Evolutionary conservation across 192 early-diverging fungal species (phyloP).

Genomic region (Backusella circina): DNA sequence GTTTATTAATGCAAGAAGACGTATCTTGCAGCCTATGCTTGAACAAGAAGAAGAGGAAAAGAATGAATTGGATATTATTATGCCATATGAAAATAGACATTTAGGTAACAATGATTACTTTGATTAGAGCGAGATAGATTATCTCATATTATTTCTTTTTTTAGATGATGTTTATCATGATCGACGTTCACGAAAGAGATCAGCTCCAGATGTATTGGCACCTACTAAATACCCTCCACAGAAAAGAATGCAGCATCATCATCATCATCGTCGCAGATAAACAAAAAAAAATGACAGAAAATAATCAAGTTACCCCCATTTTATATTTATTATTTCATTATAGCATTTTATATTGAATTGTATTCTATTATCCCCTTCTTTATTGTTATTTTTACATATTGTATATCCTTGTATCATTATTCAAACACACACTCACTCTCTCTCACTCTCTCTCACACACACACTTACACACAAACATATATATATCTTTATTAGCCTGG

Average conservation of each 20-base stretch:
- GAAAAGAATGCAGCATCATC: neutral
- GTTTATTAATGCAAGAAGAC: constrained; percentile 54
- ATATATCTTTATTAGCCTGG: neutral
- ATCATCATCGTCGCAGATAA: neutral
- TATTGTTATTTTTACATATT: neutral
- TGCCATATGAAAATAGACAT: constrained; percentile 8
- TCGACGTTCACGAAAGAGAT: constrained; percentile 10
- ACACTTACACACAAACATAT: neutral
- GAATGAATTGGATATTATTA: constrained; percentile 17
- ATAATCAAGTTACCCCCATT: neutral
- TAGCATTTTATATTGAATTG: constrained; percentile 3
- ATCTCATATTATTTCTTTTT: neutral
- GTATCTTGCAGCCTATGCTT: constrained; percentile 50
- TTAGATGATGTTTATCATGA: constrained; percentile 1
- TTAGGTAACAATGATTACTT: neutral
- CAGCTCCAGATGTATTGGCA: neutral
- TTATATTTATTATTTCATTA: neutral
- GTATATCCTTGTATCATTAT: neutral
- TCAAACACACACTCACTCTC: neutral
- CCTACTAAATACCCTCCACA: constrained; percentile 1
- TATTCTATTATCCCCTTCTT: neutral
- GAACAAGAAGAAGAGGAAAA: constrained; percentile 24
- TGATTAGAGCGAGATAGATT: neutral
- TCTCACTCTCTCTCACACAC: no score
- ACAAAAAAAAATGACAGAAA: neutral